Evolutionary conservation across 164 flowering plant species (phyloP).

Genomic region (Annona cherimola): DNA sequence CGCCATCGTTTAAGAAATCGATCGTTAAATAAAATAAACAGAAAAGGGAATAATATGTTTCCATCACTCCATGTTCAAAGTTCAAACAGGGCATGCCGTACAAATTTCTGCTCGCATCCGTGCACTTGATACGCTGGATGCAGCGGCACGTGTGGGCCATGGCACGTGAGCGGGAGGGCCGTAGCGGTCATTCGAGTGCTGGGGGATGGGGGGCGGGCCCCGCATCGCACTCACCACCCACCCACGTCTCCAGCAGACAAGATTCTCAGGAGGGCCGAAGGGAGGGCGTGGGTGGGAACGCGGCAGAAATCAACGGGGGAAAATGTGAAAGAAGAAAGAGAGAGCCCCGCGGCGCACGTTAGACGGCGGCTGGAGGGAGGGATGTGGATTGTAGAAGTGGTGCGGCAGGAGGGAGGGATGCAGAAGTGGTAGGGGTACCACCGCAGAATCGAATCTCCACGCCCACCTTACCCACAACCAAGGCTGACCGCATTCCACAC

Average conservation of each 20-base stretch:
- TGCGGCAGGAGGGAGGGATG: constrained; percentile 10
- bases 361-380: neutral
- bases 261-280: constrained; percentile 29
- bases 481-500: constrained; percentile 28
- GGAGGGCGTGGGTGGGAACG: neutral
- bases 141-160: neutral
- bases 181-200: constrained; percentile 9
- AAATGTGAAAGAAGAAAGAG: too few species aligned
- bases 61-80: neutral
- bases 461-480: constrained; percentile 24
- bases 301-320: neutral
- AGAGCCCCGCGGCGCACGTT: neutral
- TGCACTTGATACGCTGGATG: neutral
- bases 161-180: neutral
- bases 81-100: neutral
- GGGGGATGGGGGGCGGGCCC: constrained; percentile 24
- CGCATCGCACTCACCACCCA: constrained; percentile 18
- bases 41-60: neutral
- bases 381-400: neutral
- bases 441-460: constrained; percentile 34
- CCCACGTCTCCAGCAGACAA: constrained; percentile 17
- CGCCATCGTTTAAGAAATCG: neutral
- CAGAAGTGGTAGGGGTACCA: constrained; percentile 16
- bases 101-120: neutral
- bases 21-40: neutral